Conservation (phyloP, 371 early-diverging fungal species). For the Entomophthora muscae region DNA sequence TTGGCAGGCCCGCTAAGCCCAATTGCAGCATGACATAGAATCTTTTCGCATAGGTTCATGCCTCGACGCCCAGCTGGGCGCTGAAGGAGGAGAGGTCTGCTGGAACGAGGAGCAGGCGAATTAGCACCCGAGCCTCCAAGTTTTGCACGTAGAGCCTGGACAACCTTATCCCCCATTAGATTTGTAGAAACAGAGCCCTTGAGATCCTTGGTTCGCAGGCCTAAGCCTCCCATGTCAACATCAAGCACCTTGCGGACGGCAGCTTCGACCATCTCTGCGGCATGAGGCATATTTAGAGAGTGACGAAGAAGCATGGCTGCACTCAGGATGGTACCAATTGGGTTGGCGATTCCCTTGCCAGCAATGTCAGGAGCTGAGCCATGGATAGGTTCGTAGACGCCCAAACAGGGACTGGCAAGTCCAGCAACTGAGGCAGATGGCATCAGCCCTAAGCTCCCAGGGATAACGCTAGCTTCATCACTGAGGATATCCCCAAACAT, state of each 20-base stretch:
- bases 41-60: slow-evolving; percentile 59
- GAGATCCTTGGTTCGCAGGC: slow-evolving; percentile 76
- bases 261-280: slow-evolving; percentile 75
- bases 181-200: slow-evolving; percentile 64
- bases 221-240: slow-evolving; percentile 39
- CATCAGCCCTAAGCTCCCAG: slow-evolving; percentile 82
- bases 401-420: slow-evolving; percentile 59
- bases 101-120: slow-evolving; percentile 17
- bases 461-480: slow-evolving; percentile 90
- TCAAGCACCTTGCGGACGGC: slow-evolving; percentile 87
- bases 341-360: slow-evolving; percentile 88
- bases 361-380: slow-evolving; percentile 97
- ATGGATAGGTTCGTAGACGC: slow-evolving; percentile 95
- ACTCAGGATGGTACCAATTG: slow-evolving; percentile 89
- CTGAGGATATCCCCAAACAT: slow-evolving; percentile 96
- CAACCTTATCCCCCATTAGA: slow-evolving; percentile 79
- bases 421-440: slow-evolving; percentile 83
- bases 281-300: slow-evolving; percentile 71
- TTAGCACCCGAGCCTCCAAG: slow-evolving; percentile 17
- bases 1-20: slow-evolving; percentile 35
- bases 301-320: slow-evolving; percentile 87
- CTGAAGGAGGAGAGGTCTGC: slow-evolving; percentile 15
- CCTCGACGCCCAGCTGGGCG: slow-evolving; percentile 33
- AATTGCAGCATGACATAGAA: slow-evolving; percentile 48
- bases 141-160: slow-evolving; percentile 33